These are phyloP conservation scores for Suillus weaverae DNA, from an alignment of 768 basidiomycete species.

Conservation along the genomic window DNA sequence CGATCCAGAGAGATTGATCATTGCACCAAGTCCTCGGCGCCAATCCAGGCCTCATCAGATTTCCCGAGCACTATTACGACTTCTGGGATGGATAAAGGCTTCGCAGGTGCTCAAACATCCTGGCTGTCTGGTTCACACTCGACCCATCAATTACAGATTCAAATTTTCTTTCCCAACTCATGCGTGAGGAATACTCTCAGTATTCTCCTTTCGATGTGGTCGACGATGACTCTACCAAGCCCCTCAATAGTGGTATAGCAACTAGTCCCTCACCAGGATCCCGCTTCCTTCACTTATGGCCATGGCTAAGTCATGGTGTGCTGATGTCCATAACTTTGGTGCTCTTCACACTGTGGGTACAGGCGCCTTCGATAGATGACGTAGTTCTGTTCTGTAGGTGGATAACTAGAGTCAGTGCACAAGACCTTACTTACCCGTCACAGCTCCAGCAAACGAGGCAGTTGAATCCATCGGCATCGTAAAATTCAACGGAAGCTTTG, in stretches of 20 bases:
- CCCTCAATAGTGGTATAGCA: background rate
- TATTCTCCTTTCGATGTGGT: background rate
- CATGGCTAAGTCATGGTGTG: conserved; percentile 9
- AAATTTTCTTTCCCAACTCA: background rate
- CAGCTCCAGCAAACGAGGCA: conserved; percentile 12
- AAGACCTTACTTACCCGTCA: background rate
- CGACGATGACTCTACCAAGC: background rate
- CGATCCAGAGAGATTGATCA: background rate
- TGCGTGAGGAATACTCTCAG: background rate
- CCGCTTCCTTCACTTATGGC: background rate
- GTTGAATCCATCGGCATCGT: conserved; percentile 7
- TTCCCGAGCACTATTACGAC: too few species aligned
- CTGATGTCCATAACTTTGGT: background rate
- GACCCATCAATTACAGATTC: background rate
- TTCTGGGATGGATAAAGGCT: background rate
- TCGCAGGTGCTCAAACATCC: too few species aligned
- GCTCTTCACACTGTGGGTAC: conserved; percentile 12
- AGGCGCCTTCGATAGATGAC: background rate
- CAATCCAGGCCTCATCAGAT: background rate
- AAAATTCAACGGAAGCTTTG: conserved; percentile 5
- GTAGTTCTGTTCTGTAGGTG: background rate
- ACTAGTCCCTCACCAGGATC: background rate
- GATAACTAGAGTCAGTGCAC: background rate
- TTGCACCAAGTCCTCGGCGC: background rate
- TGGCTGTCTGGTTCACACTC: background rate